These are phyloP conservation scores for Monosporascus ibericus DNA, from an alignment of 2,329 filamentous ascomycete species.

Conservation along the genomic window DNA sequence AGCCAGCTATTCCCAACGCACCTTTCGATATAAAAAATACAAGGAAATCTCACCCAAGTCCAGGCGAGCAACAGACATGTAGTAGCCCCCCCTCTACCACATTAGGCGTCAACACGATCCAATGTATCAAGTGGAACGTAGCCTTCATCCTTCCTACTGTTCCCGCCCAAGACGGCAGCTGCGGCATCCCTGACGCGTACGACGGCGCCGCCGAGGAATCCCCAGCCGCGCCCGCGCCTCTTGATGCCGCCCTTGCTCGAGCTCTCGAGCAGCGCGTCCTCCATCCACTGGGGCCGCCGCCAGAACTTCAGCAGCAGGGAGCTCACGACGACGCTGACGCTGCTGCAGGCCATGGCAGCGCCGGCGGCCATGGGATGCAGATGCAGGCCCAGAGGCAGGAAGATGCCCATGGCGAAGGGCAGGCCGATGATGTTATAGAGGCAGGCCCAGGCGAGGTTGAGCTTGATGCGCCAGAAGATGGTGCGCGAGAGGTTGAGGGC, in stretches of 20 bases:
- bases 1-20: too few species aligned
- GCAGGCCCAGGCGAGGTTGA: slow-evolving; percentile 90
- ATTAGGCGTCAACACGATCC: slow-evolving; percentile 29
- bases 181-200: slow-evolving; percentile 37
- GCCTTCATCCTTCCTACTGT: slow-evolving; percentile 39
- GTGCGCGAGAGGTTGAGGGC: slow-evolving; percentile 73
- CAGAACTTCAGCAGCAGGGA: slow-evolving; percentile 82
- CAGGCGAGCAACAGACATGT: too few species aligned
- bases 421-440: slow-evolving; percentile 87
- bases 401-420: slow-evolving; percentile 94
- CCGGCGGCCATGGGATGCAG: slow-evolving; percentile 93
- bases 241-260: slow-evolving; percentile 37
- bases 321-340: slow-evolving; percentile 82
- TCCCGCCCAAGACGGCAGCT: slow-evolving; percentile 27
- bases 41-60: too few species aligned
- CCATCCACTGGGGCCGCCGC: slow-evolving; percentile 82
- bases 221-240: slow-evolving; percentile 36
- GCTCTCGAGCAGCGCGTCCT: slow-evolving; percentile 52
- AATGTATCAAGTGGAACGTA: slow-evolving; percentile 55
- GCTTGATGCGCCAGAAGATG: slow-evolving; percentile 89
- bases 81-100: too few species aligned
- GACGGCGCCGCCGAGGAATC: slow-evolving; percentile 30
- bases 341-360: slow-evolving; percentile 86
- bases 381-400: slow-evolving; percentile 81
- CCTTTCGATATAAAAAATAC: too few species aligned